Percentiles rank a stretch among this genome's conserved stretches.
Conservation (phyloP, 345 rosid genomes). For the Syzygium jambos region DNA sequence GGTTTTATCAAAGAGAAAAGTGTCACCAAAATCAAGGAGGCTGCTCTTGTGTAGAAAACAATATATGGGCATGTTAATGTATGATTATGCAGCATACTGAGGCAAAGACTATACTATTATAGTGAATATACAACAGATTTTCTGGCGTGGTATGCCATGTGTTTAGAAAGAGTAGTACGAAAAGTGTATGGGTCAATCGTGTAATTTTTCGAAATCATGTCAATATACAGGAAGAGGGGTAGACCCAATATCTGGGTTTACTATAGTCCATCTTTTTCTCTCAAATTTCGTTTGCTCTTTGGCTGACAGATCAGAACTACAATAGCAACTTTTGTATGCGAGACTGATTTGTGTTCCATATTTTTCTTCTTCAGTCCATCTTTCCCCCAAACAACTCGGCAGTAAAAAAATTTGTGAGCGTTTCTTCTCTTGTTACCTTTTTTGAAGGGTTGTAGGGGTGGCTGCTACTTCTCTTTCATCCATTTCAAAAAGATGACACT, state of each 20-base stretch:
- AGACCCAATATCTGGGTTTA: background rate
- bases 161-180: background rate
- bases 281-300: background rate
- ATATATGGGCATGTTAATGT: background rate
- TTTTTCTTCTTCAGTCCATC: background rate
- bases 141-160: constrained; percentile 13
- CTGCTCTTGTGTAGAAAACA: constrained; percentile 31
- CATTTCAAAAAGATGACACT: background rate
- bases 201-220: constrained; percentile 3
- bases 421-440: background rate
- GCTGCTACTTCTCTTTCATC: background rate
- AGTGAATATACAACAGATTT: background rate
- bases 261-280: background rate
- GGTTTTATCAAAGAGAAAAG: constrained; percentile 44
- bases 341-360: background rate
- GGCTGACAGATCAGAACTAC: background rate
- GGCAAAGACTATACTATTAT: background rate
- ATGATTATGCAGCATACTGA: background rate
- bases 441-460: background rate
- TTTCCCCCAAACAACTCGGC: background rate
- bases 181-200: background rate
- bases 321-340: background rate
- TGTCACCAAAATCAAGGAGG: constrained; percentile 23
- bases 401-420: background rate
- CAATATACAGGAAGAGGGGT: background rate